Conservation (phyloP, 2,329 filamentous ascomycete species). For the Boeremia exigua region DNA sequence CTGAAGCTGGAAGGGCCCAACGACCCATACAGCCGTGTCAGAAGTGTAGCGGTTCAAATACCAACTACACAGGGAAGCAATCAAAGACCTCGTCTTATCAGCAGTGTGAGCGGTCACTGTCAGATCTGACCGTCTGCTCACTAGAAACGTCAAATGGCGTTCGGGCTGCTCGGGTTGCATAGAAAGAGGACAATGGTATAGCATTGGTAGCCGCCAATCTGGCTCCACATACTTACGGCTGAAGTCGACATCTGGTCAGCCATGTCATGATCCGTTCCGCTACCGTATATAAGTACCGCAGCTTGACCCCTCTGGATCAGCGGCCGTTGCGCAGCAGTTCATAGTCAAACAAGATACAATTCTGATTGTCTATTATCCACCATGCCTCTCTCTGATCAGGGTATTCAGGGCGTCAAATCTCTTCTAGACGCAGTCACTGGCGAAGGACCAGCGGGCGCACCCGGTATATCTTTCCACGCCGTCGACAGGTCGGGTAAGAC, state of each 20-base stretch:
- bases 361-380: background rate
- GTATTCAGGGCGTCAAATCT: slow-evolving; percentile 43
- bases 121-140: background rate
- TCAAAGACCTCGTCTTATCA: background rate
- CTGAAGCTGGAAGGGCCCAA: background rate
- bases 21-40: background rate
- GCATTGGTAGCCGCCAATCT: background rate
- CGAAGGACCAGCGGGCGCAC: slow-evolving; percentile 41
- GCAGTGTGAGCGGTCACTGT: background rate
- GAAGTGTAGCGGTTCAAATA: background rate
- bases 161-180: background rate
- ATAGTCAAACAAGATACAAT: background rate
- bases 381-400: slow-evolving; percentile 43
- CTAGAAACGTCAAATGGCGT: background rate
- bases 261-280: background rate
- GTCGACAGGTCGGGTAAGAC: slow-evolving; percentile 53
- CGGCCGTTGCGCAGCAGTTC: slow-evolving; percentile 1
- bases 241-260: background rate
- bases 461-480: slow-evolving; percentile 55
- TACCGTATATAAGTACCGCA: slow-evolving; percentile 7
- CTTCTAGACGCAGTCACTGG: slow-evolving; percentile 38
- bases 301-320: slow-evolving; percentile 1
- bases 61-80: background rate
- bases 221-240: background rate
- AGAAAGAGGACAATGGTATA: slow-evolving; percentile 1